These are phyloP conservation scores for Aureobasidium sp. DNA, from an alignment of 2,329 filamentous ascomycete species.

Conservation along the genomic window DNA sequence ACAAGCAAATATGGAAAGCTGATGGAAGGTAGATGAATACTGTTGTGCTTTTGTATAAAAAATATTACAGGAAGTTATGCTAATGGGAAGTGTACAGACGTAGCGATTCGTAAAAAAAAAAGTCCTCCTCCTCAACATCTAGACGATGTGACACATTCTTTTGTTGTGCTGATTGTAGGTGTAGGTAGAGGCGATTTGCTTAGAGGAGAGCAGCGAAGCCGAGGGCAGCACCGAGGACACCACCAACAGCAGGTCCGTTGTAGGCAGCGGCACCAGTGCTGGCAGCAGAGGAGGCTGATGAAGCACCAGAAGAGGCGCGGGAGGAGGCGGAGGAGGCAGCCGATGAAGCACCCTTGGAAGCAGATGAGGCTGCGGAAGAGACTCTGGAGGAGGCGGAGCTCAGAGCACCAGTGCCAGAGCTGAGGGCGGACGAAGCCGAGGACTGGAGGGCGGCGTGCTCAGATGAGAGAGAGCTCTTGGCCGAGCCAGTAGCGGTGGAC, in stretches of 20 bases:
- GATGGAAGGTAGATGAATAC: not conserved
- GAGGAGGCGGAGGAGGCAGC: not conserved
- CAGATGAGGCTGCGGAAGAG: slow-evolving; percentile 3
- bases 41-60: not conserved
- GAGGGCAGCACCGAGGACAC: slow-evolving; percentile 13
- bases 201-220: slow-evolving; percentile 16
- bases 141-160: not conserved
- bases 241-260: slow-evolving; percentile 8
- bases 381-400: not conserved
- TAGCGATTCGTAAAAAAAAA: slow-evolving; percentile 3
- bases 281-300: not conserved
- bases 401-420: not conserved
- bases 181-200: not conserved
- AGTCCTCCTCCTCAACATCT: not conserved
- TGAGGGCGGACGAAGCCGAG: slow-evolving; percentile 5
- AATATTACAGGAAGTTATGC: slow-evolving; percentile 7
- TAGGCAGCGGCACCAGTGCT: slow-evolving; percentile 12
- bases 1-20: too few species aligned
- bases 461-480: slow-evolving; percentile 13
- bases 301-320: not conserved
- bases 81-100: slow-evolving; percentile 1
- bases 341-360: not conserved
- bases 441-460: slow-evolving; percentile 4
- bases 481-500: slow-evolving; percentile 10
- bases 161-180: not conserved